A percentile compares a stretch with the other conserved stretches of the same genome.
phyloP scores from a whole-genome alignment of 179 eudicot species.

The Spergularia azorica region DNA sequence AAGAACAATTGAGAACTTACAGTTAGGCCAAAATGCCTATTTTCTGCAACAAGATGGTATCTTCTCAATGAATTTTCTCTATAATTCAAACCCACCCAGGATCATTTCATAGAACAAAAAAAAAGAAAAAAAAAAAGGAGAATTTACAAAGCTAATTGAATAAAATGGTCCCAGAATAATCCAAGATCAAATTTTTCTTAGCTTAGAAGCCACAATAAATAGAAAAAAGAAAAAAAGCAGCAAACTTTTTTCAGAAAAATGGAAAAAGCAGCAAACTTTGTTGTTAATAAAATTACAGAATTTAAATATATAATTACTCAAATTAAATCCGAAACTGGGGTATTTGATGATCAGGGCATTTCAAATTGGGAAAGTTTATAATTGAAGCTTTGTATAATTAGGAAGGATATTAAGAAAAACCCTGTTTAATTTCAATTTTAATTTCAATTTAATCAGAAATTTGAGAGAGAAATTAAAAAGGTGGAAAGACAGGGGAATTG shows the following conservation, averaged over 20 bases:
- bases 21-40: conserved; percentile 26
- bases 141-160: neutral
- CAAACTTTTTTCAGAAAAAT: neutral
- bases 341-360: neutral
- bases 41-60: conserved; percentile 16
- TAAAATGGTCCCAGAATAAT: conserved; percentile 11
- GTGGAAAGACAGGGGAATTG: neutral
- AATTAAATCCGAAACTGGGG: conserved; percentile 8
- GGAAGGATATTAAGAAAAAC: too few relatives aligned
- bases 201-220: conserved; percentile 27
- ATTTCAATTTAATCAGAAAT: neutral
- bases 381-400: neutral
- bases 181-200: conserved; percentile 22
- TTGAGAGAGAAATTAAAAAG: neutral
- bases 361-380: conserved; percentile 10
- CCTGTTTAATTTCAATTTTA: too few relatives aligned
- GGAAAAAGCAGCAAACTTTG: neutral
- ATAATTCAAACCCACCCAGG: conserved; percentile 20
- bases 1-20: conserved; percentile 11
- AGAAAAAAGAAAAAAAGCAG: conserved; percentile 12
- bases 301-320: neutral
- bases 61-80: conserved; percentile 16
- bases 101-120: neutral
- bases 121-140: neutral
- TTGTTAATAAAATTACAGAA: neutral